phyloP scores from a whole-genome alignment of 2,329 filamentous ascomycete genomes.

The Trichoderma aggressivum region DNA sequence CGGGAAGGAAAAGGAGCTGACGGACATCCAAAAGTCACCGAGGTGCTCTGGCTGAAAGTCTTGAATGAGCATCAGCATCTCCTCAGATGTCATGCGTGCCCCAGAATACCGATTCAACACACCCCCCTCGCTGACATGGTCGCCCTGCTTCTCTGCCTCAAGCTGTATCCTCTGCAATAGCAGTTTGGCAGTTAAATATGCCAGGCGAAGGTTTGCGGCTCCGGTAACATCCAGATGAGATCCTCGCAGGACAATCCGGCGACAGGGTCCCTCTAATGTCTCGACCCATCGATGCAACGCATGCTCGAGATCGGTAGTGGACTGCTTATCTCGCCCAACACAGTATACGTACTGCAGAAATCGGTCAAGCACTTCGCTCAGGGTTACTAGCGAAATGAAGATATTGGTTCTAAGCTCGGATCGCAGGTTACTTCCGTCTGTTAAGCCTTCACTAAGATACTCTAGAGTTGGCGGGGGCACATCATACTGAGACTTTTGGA shows the following conservation, averaged over 20 bases:
- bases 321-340: constrained; percentile 30
- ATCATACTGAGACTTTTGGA: constrained; percentile 45
- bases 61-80: constrained; percentile 47
- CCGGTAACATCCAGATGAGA: constrained; percentile 41
- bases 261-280: constrained; percentile 35
- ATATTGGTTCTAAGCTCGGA: constrained; percentile 31
- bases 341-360: constrained; percentile 36
- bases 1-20: constrained; percentile 46
- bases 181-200: constrained; percentile 47
- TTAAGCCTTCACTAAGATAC: constrained; percentile 30
- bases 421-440: constrained; percentile 20
- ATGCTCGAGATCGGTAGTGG: constrained; percentile 36
- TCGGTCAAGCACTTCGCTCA: constrained; percentile 40
- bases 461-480: constrained; percentile 42
- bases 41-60: constrained; percentile 43
- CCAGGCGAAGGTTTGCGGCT: constrained; percentile 49
- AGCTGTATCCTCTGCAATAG: constrained; percentile 47
- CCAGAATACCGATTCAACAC: constrained; percentile 37
- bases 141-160: constrained; percentile 36
- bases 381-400: constrained; percentile 43
- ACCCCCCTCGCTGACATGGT: constrained; percentile 23
- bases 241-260: constrained; percentile 42
- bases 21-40: constrained; percentile 49
- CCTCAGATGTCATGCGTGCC: constrained; percentile 44
- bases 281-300: constrained; percentile 45